phyloP scores from a whole-genome alignment of 345 rosid genomes.

The Aurinia saxatilis region DNA sequence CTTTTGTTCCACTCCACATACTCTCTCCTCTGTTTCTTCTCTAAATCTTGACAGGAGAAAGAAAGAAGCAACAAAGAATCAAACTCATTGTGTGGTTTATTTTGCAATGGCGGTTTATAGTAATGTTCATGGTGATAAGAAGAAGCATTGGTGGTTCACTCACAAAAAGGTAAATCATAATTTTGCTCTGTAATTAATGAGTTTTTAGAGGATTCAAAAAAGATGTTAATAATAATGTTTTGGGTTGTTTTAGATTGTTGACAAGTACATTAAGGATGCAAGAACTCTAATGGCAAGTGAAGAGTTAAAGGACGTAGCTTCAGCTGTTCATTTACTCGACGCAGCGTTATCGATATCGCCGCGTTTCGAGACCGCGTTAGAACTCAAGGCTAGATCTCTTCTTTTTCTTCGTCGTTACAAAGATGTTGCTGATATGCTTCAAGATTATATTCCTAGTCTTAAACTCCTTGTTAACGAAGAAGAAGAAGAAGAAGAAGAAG shows the following conservation, averaged over 20 bases:
- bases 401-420: constrained; percentile 24
- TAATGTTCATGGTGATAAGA: constrained; percentile 42
- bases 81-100: too few relatives aligned
- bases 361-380: constrained; percentile 41
- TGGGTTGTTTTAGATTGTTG: constrained; percentile 44
- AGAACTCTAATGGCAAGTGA: constrained; percentile 55
- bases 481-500: constrained; percentile 52
- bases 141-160: constrained; percentile 92
- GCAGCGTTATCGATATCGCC: constrained; percentile 67
- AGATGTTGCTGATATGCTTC: constrained; percentile 43
- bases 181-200: too few relatives aligned
- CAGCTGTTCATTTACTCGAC: constrained; percentile 67
- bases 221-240: too few relatives aligned
- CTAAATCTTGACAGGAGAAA: constrained; percentile 12
- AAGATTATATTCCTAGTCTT: constrained; percentile 79
- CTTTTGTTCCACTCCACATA: constrained; percentile 8
- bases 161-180: constrained; percentile 75
- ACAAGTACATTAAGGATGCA: constrained; percentile 71
- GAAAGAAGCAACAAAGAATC: too few relatives aligned
- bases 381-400: constrained; percentile 32
- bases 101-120: constrained; percentile 31
- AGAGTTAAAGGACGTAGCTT: constrained; percentile 49
- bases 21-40: constrained; percentile 13
- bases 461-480: constrained; percentile 44
- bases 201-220: too few relatives aligned